phyloP scores from a whole-genome alignment of 2,329 filamentous ascomycete genomes.

The Fusarium abutilonis region DNA sequence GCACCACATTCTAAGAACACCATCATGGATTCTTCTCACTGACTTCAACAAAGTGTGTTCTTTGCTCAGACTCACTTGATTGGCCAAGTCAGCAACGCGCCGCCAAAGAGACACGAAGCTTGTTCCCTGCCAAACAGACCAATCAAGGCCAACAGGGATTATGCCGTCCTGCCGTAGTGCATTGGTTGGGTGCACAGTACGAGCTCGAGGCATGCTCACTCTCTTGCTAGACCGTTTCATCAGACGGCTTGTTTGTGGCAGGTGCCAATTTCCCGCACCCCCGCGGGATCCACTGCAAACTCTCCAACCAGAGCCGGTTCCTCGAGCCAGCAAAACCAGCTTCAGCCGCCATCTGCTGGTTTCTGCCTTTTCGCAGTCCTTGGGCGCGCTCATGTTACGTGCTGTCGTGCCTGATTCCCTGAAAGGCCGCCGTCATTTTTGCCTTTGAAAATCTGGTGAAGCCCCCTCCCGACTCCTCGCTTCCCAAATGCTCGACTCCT shows the following conservation, averaged over 20 bases:
- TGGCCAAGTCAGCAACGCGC: constrained; percentile 22
- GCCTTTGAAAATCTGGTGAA: constrained; percentile 47
- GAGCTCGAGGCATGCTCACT: neutral
- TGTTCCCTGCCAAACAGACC: constrained; percentile 22
- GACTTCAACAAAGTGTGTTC: constrained; percentile 20
- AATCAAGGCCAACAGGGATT: constrained; percentile 25
- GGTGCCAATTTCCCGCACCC: constrained; percentile 39
- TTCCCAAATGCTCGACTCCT: constrained; percentile 39
- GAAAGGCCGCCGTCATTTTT: constrained; percentile 37
- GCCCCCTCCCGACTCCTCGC: constrained; percentile 44
- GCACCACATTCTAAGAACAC: constrained; percentile 37
- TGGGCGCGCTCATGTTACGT: constrained; percentile 31
- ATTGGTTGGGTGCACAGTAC: constrained; percentile 24
- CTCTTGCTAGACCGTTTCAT: constrained; percentile 27
- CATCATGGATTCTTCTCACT: constrained; percentile 38
- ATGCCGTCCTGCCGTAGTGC: constrained; percentile 19
- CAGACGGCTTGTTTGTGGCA: constrained; percentile 30
- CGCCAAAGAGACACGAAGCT: constrained; percentile 13
- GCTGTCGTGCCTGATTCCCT: constrained; percentile 40
- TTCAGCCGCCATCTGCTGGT: constrained; percentile 6
- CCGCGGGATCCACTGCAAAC: constrained; percentile 3
- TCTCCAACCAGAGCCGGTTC: constrained; percentile 13
- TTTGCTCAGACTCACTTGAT: constrained; percentile 23
- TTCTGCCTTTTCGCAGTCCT: constrained; percentile 14
- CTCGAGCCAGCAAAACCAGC: constrained; percentile 9